Percentiles rank a stretch among this genome's conserved stretches.
Evolutionary conservation across 2,329 filamentous ascomycete genomes (phyloP).

Genomic region (Clarireedia homoeocarpa): DNA sequence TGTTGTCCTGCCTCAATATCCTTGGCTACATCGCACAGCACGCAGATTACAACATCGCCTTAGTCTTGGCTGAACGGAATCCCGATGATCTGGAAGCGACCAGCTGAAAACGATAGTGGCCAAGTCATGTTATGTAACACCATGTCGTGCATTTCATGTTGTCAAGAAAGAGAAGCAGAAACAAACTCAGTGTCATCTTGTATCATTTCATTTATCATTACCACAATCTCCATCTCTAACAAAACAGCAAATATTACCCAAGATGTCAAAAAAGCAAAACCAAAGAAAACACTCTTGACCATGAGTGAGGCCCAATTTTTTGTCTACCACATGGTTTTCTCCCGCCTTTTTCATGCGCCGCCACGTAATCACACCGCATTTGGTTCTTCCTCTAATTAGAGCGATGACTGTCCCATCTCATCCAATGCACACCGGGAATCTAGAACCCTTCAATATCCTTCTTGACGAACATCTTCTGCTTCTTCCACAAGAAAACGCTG

Average conservation of each 20-base stretch:
- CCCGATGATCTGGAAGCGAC: too few species aligned
- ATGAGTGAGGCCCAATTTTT: not conserved
- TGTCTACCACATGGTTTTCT: not conserved
- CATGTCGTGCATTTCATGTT: too few species aligned
- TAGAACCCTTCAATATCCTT: conserved; percentile 21
- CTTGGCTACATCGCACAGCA: too few species aligned
- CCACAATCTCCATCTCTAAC: not conserved
- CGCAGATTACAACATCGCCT: too few species aligned
- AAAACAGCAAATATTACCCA: not conserved
- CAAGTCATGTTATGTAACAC: too few species aligned
- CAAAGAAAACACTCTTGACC: not conserved
- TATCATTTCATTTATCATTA: not conserved
- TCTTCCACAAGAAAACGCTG: conserved; percentile 50
- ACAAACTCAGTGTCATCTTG: not conserved
- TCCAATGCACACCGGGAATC: not conserved
- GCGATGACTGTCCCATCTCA: not conserved
- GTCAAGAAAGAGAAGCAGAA: not conserved
- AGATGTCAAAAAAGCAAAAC: not conserved
- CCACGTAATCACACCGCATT: not conserved
- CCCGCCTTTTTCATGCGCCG: not conserved
- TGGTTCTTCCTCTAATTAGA: not conserved
- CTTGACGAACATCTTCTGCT: conserved; percentile 11
- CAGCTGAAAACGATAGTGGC: too few species aligned
- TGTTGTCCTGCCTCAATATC: too few species aligned
- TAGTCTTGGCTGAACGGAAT: too few species aligned